Conservation (phyloP, 495 filamentous ascomycete species). For the Amorphotheca resinae region DNA sequence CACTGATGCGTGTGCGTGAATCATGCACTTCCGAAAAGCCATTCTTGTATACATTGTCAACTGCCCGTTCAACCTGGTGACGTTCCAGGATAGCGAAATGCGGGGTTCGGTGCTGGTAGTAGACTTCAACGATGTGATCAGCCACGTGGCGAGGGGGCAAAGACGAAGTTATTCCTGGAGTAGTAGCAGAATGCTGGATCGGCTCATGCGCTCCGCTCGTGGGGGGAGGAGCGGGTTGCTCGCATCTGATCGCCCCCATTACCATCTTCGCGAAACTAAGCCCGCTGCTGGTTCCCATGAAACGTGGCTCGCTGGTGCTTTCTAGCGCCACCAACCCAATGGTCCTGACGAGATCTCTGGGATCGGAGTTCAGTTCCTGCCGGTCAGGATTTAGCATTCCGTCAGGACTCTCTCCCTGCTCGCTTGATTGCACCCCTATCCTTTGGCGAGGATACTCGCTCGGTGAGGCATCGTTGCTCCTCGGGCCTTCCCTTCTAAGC, state of each 20-base stretch:
- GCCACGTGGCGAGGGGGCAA: slow-evolving; percentile 21
- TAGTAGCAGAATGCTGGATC: slow-evolving; percentile 7
- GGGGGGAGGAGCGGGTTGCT: slow-evolving; percentile 9
- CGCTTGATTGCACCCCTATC: neutral
- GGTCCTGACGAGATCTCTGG: slow-evolving; percentile 20
- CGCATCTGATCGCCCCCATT: slow-evolving; percentile 19
- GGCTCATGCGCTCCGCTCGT: slow-evolving; percentile 9
- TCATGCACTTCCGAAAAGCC: slow-evolving; percentile 4
- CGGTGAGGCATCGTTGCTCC: neutral
- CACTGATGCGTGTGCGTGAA: slow-evolving; percentile 2
- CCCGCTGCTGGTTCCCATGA: slow-evolving; percentile 20
- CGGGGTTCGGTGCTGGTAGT: slow-evolving; percentile 21
- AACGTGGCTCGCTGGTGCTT: slow-evolving; percentile 18
- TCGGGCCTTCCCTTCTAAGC: slow-evolving; percentile 11
- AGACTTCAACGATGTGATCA: slow-evolving; percentile 20
- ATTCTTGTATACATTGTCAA: slow-evolving; percentile 15
- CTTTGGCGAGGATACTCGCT: neutral
- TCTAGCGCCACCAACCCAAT: slow-evolving; percentile 19
- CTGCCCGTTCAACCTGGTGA: slow-evolving; percentile 12
- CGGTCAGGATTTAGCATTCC: slow-evolving; percentile 12
- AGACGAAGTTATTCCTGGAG: slow-evolving; percentile 13
- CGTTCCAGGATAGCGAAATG: slow-evolving; percentile 19
- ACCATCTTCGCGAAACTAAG: slow-evolving; percentile 22
- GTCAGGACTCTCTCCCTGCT: slow-evolving; percentile 1
- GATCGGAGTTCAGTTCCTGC: too few species aligned